phyloP scores from a whole-genome alignment of 2,329 filamentous ascomycete genomes.

The Cladosporium oxysporum region DNA sequence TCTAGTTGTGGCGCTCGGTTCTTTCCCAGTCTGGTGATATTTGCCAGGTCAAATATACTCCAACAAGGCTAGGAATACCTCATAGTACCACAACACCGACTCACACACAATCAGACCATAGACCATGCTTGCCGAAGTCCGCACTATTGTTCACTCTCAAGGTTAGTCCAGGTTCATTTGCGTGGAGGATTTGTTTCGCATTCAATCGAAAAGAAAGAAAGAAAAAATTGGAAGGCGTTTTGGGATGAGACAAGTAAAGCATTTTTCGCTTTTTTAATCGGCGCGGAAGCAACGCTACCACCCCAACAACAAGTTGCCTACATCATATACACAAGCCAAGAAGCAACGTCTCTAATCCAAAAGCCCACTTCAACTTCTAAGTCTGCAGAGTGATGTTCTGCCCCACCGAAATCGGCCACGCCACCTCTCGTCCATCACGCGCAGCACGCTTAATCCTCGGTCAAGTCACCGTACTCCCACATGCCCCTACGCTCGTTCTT shows the following conservation, averaged over 20 bases:
- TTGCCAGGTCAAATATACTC: too few relatives aligned
- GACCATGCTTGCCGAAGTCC: too few relatives aligned
- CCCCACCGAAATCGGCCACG: neutral
- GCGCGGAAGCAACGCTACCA: neutral
- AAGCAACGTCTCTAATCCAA: neutral
- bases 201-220: too few relatives aligned
- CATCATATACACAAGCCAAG: neutral
- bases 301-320: neutral
- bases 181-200: too few relatives aligned
- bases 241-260: neutral
- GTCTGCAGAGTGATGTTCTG: neutral
- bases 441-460: conserved; percentile 64
- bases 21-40: too few relatives aligned
- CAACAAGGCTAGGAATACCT: too few relatives aligned
- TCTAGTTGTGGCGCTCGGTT: too few relatives aligned
- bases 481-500: conserved; percentile 81
- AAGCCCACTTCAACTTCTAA: neutral
- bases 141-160: too few relatives aligned
- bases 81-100: too few relatives aligned
- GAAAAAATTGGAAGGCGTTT: neutral
- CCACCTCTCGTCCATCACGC: neutral
- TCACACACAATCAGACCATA: too few relatives aligned
- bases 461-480: conserved; percentile 98
- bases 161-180: too few relatives aligned
- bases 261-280: neutral